Evolutionary conservation across 805 yeast genomes (phyloP).

Genomic region (Saccharomycodes ludwigii): DNA sequence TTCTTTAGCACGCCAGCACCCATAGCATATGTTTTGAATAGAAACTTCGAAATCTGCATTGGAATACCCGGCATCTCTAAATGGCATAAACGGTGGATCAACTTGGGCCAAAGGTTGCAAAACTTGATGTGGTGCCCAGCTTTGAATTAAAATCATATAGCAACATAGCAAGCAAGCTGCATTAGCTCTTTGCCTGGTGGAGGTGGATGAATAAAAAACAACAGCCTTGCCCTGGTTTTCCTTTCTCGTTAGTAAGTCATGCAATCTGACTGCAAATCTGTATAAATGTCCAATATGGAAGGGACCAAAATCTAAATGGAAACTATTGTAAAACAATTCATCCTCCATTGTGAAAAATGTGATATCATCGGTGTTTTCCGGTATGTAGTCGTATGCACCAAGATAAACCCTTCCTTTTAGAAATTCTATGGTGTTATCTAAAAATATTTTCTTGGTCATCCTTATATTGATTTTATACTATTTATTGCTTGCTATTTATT

Average conservation of each 20-base stretch:
- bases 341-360: constrained; percentile 91
- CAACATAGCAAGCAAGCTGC: constrained; percentile 92
- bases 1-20: constrained; percentile 96
- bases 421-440: constrained; percentile 26
- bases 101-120: constrained; percentile 87
- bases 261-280: constrained; percentile 89
- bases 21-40: constrained; percentile 91
- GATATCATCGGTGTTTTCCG: constrained; percentile 59
- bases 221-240: constrained; percentile 78
- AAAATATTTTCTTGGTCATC: constrained; percentile 21
- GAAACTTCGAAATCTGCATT: constrained; percentile 88
- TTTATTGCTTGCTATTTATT: too few relatives aligned
- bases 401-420: constrained; percentile 60
- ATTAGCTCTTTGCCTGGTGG: constrained; percentile 74
- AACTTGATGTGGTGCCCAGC: constrained; percentile 98
- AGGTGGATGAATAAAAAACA: constrained; percentile 76
- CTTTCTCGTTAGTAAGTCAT: constrained; percentile 79
- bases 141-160: constrained; percentile 88
- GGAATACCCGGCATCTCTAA: constrained; percentile 95
- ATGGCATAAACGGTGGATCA: constrained; percentile 88
- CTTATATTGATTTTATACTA: too few relatives aligned
- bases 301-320: constrained; percentile 95
- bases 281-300: constrained; percentile 86
- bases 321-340: constrained; percentile 83
- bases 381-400: constrained; percentile 76